Evolutionary conservation across 768 basidiomycete genomes (phyloP), one percentile per base, ranked within the genome.

Genomic region (Artomyces pyxidatus): DNA sequence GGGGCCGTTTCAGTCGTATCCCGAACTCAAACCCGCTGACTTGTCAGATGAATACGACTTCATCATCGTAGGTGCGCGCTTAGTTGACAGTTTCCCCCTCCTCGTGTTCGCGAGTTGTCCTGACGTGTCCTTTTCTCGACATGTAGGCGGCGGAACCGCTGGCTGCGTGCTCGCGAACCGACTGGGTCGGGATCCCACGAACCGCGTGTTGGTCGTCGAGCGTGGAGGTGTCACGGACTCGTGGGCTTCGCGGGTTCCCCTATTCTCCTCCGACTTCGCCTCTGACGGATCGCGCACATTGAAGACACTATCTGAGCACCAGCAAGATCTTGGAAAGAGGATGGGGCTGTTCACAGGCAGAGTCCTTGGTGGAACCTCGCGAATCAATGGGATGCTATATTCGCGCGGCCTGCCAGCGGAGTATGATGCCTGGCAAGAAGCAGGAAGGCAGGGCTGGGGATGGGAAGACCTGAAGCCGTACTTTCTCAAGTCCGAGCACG

Each of bases 91-190:
- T n/a, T n/a, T n/a, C n/a, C n/a, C n/a, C n/a, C n/a, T n/a, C n/a
- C n/a, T n/a, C n/a, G n/a, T n/a, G n/a, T n/a, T n/a, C n/a, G n/a
- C n/a, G n/a, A n/a, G n/a, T n/a, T n/a, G n/a, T n/a, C n/a, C n/a
- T n/a, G n/a, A n/a, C n/a, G n/a, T n/a, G n/a, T n/a, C n/a, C n/a
- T n/a, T n/a, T n/a, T n/a, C n/a, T n/a, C n/a, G n/a, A n/a, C n/a
- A n/a, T n/a, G n/a, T n/a, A n/a, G n/a, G n/a, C n/a, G 71, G 71
- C 23, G 71, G 70, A 16, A 70, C 70, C 0, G 68, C 69, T 10
- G 71, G 71, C 19, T 70, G 68, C 38, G 67, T 65, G 10, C 54
- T 73, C 5, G 71, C 71, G 4, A 57, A 58, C 26, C 61, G 71
- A n/a, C 66, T 72, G 9, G 64, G 62, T 44, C 65, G 65, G 48